Evolutionary conservation across 139 green algal species (phyloP).

Genomic region (Volvox africanus): DNA sequence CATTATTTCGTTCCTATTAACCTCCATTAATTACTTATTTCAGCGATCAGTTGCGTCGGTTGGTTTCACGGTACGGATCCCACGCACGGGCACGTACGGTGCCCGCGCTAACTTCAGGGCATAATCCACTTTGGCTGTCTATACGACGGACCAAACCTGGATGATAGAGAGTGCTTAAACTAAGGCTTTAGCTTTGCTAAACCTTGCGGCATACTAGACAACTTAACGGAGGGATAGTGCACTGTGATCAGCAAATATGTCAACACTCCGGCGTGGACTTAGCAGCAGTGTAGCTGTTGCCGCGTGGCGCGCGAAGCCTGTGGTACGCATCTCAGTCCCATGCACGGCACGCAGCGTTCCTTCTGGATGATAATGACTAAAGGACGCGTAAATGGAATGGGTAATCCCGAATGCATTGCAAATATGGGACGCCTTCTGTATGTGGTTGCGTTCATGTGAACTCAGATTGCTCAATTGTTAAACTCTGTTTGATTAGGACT

Average conservation of each 20-base stretch:
- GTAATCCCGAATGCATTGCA: not conserved
- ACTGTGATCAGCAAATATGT: slow-evolving; percentile 3
- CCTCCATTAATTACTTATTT: too few relatives aligned
- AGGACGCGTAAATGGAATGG: not conserved
- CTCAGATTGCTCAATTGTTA: too few relatives aligned
- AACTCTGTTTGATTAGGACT: too few relatives aligned
- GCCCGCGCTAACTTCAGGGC: too few relatives aligned
- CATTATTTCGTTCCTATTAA: too few relatives aligned
- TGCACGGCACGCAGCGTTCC: not conserved
- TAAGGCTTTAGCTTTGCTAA: not conserved
- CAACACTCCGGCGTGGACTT: slow-evolving; percentile 1
- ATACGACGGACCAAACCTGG: too few relatives aligned
- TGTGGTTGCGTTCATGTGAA: slow-evolving; percentile 17
- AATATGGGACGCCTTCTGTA: not conserved
- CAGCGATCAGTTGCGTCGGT: too few relatives aligned
- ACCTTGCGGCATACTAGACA: not conserved
- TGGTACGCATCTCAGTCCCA: slow-evolving; percentile 7
- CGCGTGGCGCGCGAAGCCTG: not conserved
- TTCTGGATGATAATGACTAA: not conserved
- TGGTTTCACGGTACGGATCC: too few relatives aligned
- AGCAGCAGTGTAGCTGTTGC: not conserved
- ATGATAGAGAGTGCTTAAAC: too few relatives aligned
- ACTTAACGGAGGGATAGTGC: not conserved
- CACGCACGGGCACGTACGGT: too few relatives aligned
- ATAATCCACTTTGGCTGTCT: too few relatives aligned